Conservation (phyloP, 306 rosid species). For the Lathyrus tuberosus region DNA sequence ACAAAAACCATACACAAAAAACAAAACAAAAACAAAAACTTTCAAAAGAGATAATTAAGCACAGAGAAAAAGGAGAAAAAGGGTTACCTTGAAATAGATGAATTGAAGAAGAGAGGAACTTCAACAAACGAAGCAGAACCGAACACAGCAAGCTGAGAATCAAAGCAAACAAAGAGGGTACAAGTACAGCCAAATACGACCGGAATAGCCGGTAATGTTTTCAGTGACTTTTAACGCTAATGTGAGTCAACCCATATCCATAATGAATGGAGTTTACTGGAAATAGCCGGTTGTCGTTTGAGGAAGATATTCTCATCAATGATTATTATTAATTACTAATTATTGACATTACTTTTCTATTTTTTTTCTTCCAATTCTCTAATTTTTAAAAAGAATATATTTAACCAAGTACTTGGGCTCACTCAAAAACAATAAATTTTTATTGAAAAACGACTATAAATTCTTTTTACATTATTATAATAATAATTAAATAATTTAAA, state of each 20-base stretch:
- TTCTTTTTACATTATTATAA: too few species aligned
- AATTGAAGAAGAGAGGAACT: slow-evolving; percentile 19
- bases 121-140: slow-evolving; percentile 29
- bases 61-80: background rate
- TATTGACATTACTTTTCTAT: slow-evolving; percentile 2
- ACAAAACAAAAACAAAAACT: background rate
- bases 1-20: background rate
- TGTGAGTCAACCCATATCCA: slow-evolving; percentile 35
- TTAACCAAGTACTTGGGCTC: too few species aligned
- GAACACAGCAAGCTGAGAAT: slow-evolving; percentile 49
- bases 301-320: slow-evolving; percentile 25
- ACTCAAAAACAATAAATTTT: too few species aligned
- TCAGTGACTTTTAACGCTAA: background rate
- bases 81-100: slow-evolving; percentile 38
- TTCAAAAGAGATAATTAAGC: slow-evolving; percentile 28
- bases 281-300: slow-evolving; percentile 44
- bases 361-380: background rate
- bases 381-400: too few species aligned
- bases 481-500: too few species aligned
- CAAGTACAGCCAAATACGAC: slow-evolving; percentile 40
- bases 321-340: slow-evolving; percentile 27
- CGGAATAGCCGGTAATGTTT: slow-evolving; percentile 49
- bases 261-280: slow-evolving; percentile 37
- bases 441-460: background rate
- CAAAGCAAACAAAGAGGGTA: slow-evolving; percentile 37